Evolutionary conservation across 2,329 filamentous ascomycete species (phyloP).

Genomic region (Parascedosporium putredinis): DNA sequence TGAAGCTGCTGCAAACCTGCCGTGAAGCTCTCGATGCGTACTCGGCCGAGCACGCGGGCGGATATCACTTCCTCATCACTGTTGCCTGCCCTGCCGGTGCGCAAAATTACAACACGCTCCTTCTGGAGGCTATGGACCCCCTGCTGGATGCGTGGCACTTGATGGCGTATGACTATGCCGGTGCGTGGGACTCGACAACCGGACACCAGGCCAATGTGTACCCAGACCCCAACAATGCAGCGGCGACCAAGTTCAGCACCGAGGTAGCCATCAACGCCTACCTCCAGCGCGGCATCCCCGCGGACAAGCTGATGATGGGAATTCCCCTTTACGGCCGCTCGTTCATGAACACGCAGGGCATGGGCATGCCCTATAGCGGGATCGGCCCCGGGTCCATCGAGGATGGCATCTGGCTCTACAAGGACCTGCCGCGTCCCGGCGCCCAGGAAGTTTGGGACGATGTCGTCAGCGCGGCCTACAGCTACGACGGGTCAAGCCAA

Average conservation of each 20-base stretch:
- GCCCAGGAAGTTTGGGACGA: constrained; percentile 47
- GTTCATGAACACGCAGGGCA: constrained; percentile 57
- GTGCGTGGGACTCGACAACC: constrained; percentile 51
- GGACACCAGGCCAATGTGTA: constrained; percentile 65
- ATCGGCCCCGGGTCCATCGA: constrained; percentile 48
- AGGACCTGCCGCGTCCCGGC: constrained; percentile 53
- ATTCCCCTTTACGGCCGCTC: constrained; percentile 73
- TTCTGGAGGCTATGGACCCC: constrained; percentile 42
- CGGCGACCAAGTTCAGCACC: constrained; percentile 58
- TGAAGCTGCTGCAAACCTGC: constrained; percentile 31
- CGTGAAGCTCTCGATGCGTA: constrained; percentile 33
- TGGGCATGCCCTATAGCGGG: constrained; percentile 53
- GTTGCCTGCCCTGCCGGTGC: constrained; percentile 39
- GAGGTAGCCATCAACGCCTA: constrained; percentile 56
- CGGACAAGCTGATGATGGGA: constrained; percentile 61
- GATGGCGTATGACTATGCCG: constrained; percentile 64
- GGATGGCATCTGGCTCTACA: constrained; percentile 62
- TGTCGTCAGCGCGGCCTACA: constrained; percentile 55
- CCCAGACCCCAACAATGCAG: constrained; percentile 35
- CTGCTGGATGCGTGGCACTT: constrained; percentile 50
- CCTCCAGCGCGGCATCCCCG: constrained; percentile 32
- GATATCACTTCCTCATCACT: constrained; percentile 39
- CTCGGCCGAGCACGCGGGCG: constrained; percentile 25
- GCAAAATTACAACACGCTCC: constrained; percentile 36
- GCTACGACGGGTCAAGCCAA: constrained; percentile 47